Conservation (phyloP, 768 basidiomycete genomes). For the Lactifluus echinatus region DNA sequence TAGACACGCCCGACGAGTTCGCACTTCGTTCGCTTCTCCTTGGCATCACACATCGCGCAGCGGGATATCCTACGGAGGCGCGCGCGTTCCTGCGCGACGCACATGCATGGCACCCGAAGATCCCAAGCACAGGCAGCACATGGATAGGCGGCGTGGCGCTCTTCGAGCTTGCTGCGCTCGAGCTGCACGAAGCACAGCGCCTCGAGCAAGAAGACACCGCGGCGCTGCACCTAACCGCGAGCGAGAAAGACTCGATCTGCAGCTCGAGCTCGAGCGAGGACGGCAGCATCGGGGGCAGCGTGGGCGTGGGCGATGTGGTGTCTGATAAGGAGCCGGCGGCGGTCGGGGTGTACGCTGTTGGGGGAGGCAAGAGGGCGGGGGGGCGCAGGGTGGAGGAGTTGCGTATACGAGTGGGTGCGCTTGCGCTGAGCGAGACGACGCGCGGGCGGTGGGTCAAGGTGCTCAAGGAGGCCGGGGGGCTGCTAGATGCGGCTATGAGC, state of each 20-base stretch:
- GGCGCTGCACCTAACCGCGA: neutral
- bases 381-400: neutral
- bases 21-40: slow-evolving; percentile 62
- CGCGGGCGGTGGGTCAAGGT: slow-evolving; percentile 36
- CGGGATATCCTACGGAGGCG: slow-evolving; percentile 36
- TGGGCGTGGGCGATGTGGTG: neutral
- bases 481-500: slow-evolving; percentile 44
- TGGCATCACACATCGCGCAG: slow-evolving; percentile 56
- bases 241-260: neutral
- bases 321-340: neutral
- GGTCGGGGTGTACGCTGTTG: neutral
- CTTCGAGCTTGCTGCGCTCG: slow-evolving; percentile 66
- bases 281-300: neutral
- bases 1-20: slow-evolving; percentile 64
- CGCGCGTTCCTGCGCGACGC: slow-evolving; percentile 48
- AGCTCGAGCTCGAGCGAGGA: slow-evolving; percentile 10
- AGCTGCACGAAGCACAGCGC: slow-evolving; percentile 42
- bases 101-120: slow-evolving; percentile 30
- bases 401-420: slow-evolving; percentile 13
- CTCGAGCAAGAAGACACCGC: slow-evolving; percentile 11
- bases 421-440: neutral
- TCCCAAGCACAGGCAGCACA: slow-evolving; percentile 38
- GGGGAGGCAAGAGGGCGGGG: neutral
- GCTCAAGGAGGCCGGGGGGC: slow-evolving; percentile 39
- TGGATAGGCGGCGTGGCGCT: slow-evolving; percentile 62